Evolutionary conservation across 2,329 filamentous ascomycete species (phyloP), one percentile per base, ranked within the genome.

Genomic region (Didymella glomerata): DNA sequence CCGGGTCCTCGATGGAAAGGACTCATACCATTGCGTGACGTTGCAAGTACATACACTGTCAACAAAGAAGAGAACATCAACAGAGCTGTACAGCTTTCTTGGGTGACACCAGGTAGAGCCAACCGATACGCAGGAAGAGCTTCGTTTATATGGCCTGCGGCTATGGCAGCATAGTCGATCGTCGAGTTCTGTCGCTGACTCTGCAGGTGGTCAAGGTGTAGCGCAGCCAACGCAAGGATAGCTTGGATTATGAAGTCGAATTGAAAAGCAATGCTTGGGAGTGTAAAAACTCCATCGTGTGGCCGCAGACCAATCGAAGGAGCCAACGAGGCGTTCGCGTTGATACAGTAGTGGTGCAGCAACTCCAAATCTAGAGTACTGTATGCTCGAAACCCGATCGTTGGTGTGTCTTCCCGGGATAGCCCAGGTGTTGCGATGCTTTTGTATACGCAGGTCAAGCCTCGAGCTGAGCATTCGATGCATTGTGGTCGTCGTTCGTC

Each of bases 331-430:
- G 28, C 28, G 27, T 34, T 45, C 20, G 49, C 27, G 13, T 32
- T 36, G 32, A 45, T 24, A 20, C 49, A 36, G 27, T 45, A 53
- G 18, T 53, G 49, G 16, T 53, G 40, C n/a, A 53, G 49, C 14
- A 53, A 27, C 25, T 53, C 49, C 18, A 45, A n/a, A 11, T 51
- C 48, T 9, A 11, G n/a, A 6, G 48, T 38, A 38, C 38, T 42
- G 48, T 44, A 51, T 25, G 40, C 36, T 42, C 38, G 48, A 44
- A n/a, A 20, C 11, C 9, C 32, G 10, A 30, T 4, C 13, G 14
- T n/a, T 11, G 47, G 16, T 30, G 47, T 27, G 14, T 16, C 13
- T 18, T 14, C 30, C n/a, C 11, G 32, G 9, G 16, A 30, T 14
- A 7, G 6, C n/a, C 28, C 36, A 27, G 18, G 36, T n/a, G 25